Base-by-base conservation (phyloP, 164 flowering plant genomes). In the Platanus orientalis region DNA sequence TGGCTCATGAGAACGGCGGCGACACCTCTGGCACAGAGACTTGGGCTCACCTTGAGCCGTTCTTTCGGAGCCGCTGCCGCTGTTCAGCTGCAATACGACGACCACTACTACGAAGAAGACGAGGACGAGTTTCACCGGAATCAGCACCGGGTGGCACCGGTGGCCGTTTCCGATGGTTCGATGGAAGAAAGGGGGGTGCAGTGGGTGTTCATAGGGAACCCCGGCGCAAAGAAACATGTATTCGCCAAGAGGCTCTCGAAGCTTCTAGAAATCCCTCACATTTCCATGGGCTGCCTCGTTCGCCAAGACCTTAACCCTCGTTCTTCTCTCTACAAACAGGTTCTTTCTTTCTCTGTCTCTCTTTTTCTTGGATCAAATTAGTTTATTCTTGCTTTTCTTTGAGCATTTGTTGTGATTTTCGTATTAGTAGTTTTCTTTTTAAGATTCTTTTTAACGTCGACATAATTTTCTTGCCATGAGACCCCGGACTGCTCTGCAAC, bases 191-290 rank as follows among this genome's bases (percentile, higher is more conserved):
- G 83, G 29, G 85, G 85, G 28, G 90, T 95, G 42, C 94, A 92
- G 79, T 95, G 99, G 99, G 97, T 88, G 68, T 58, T 95, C 54
- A 81, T 92, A 1, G 99, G 97, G 2, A 84, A 81, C 64, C 89
- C 96, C 1, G 78, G 86, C 17, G 88, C 76, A 0, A 78, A 80
- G 79, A 81, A 84, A 58, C 90, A 83, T 66, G 65, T 85, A 13
- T 92, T 82, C 58, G 97, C 97, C n/a, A 81, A 83, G 71, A 76
- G 77, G 67, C 84, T 95, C 23, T 81, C 98, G 60, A 81, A 87
- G 86, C 87, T 95, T 79, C 84, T 95, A 0, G 73, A 85, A 62
- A 92, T 95, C 27, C 97, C 99, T 32, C 91, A 84, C 62, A 92
- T 95, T 62, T 95, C 97, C 61, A 88, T 92, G 92, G 94, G 88